Evolutionary conservation across 257 asterid species (phyloP).

Genomic region (Leonotis leonurus): DNA sequence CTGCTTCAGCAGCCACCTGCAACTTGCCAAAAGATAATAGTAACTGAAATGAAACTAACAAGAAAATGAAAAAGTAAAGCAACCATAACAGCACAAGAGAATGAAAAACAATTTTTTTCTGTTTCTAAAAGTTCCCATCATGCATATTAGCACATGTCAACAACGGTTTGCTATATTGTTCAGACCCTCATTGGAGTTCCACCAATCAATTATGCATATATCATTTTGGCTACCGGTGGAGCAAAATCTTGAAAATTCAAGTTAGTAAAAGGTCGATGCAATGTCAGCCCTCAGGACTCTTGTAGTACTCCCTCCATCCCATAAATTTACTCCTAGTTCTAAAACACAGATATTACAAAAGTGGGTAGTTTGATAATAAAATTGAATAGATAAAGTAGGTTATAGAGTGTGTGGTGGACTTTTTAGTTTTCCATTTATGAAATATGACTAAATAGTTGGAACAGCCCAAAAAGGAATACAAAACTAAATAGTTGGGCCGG

Average conservation of each 20-base stretch:
- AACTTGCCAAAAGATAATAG: constrained; percentile 23
- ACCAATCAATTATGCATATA: not conserved
- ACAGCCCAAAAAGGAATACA: too few relatives aligned
- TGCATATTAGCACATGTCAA: not conserved
- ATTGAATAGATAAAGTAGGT: too few relatives aligned
- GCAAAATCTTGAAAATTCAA: not conserved
- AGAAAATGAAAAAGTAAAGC: not conserved
- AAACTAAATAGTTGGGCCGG: too few relatives aligned
- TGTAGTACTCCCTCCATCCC: not conserved
- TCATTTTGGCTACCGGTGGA: not conserved
- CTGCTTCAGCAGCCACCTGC: constrained; percentile 91
- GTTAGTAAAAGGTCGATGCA: not conserved
- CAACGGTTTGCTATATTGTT: not conserved
- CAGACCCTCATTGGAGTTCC: not conserved
- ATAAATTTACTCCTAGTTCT: too few relatives aligned
- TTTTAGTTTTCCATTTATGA: too few relatives aligned
- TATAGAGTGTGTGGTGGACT: too few relatives aligned
- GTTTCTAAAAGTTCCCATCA: not conserved
- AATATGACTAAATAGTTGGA: too few relatives aligned
- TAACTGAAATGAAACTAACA: constrained; percentile 20
- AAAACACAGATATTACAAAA: too few relatives aligned
- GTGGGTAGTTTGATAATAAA: too few relatives aligned
- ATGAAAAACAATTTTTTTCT: too few relatives aligned
- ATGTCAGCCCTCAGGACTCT: not conserved
- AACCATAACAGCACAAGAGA: not conserved